These are phyloP conservation scores for Xylogone sp. DNA, from an alignment of 2,329 filamentous ascomycete genomes.

Conservation along the genomic window DNA sequence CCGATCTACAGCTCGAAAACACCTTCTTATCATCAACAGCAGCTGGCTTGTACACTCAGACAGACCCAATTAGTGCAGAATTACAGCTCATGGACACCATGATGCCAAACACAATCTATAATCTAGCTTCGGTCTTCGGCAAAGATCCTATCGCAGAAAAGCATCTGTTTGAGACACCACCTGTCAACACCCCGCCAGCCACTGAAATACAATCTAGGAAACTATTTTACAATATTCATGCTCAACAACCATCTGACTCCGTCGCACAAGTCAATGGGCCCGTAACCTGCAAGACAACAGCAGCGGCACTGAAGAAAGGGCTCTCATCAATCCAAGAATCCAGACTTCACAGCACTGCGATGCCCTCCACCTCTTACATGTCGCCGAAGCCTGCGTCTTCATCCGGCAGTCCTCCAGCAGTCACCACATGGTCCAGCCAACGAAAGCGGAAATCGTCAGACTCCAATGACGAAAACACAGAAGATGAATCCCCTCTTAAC, in stretches of 20 bases:
- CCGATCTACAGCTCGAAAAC: neutral
- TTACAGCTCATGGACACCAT: neutral
- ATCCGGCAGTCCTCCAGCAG: conserved; percentile 34
- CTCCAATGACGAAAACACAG: conserved; percentile 30
- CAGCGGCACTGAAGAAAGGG: conserved; percentile 14
- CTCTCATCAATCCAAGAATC: neutral
- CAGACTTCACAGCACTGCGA: conserved; percentile 42
- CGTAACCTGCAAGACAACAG: neutral
- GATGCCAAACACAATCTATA: neutral
- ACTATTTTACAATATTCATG: conserved; percentile 22
- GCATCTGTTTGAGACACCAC: conserved; percentile 21
- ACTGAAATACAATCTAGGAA: conserved; percentile 11
- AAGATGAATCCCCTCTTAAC: neutral
- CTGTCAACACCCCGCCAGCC: conserved; percentile 6
- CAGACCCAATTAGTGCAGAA: neutral
- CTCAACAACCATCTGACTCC: neutral
- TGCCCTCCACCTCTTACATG: conserved; percentile 27
- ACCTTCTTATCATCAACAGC: neutral
- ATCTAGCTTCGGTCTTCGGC: conserved; percentile 15
- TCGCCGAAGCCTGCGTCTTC: conserved; percentile 43
- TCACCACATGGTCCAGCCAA: conserved; percentile 46
- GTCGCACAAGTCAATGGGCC: conserved; percentile 3
- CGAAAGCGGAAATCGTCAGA: conserved; percentile 27
- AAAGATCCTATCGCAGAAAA: conserved; percentile 18
- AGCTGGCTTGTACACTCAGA: neutral